These are phyloP conservation scores for Poa pratensis DNA, from an alignment of 176 grass and related monocot species.

Conservation along the genomic window DNA sequence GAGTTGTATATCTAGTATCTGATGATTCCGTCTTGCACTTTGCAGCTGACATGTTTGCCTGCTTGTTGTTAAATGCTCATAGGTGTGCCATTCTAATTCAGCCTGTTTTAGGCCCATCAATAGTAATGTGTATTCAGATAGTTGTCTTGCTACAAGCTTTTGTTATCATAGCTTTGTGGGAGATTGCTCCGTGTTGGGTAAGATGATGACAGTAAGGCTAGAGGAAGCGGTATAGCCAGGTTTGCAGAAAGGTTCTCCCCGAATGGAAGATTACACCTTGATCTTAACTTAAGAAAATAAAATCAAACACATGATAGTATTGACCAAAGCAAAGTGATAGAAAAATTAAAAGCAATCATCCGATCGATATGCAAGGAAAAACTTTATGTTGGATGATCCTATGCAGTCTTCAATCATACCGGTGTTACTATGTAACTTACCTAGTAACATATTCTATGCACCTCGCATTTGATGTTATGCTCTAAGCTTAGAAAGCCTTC, in stretches of 20 bases:
- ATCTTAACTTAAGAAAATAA: not conserved
- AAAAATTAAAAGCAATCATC: not conserved
- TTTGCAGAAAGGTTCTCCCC: no score
- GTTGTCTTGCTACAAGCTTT: not conserved
- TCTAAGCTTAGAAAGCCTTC: not conserved
- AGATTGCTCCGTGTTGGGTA: not conserved
- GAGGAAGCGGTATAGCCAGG: no score
- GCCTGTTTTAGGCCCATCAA: not conserved
- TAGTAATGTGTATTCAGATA: slow-evolving; percentile 10
- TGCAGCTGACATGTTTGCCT: not conserved
- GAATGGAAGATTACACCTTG: slow-evolving; percentile 5
- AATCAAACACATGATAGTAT: not conserved
- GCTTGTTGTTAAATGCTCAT: slow-evolving; percentile 3
- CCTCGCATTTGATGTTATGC: not conserved
- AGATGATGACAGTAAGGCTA: not conserved
- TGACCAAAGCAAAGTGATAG: not conserved
- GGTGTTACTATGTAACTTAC: not conserved
- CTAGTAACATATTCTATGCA: not conserved
- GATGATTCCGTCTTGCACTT: not conserved
- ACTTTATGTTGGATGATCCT: not conserved
- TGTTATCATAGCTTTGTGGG: not conserved
- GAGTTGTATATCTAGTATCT: not conserved
- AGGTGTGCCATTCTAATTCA: not conserved
- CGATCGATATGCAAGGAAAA: not conserved
- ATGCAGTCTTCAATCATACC: not conserved